phyloP scores from a whole-genome alignment of 331 rosid genomes.

The Phaseolus coccineus region DNA sequence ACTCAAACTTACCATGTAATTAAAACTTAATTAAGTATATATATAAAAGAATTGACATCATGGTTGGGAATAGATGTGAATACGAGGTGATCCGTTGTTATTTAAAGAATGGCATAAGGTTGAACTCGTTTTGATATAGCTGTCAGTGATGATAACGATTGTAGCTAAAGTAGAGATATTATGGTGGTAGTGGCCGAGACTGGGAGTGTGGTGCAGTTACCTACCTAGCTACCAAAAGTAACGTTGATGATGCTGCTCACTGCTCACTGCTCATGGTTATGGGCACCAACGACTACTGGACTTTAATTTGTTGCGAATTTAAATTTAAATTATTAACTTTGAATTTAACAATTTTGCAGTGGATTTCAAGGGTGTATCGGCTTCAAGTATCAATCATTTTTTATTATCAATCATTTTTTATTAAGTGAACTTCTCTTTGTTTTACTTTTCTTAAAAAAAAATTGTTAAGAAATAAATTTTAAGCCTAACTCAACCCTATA shows the following conservation, averaged over 20 bases:
- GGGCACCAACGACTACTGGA: background rate
- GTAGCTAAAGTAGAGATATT: background rate
- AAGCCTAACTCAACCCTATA: no score
- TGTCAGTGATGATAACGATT: background rate
- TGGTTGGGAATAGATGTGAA: background rate
- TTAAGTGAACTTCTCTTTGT: no score
- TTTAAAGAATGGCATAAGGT: background rate
- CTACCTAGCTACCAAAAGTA: background rate
- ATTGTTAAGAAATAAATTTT: no score
- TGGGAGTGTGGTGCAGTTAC: constrained; percentile 8
- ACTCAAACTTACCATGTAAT: no score
- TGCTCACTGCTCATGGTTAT: background rate
- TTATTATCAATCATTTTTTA: no score
- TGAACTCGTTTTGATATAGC: background rate
- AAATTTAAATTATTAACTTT: background rate
- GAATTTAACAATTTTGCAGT: background rate
- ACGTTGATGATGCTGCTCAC: background rate
- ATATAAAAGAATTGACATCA: no score
- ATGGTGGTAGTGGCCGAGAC: constrained; percentile 1
- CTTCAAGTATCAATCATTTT: no score
- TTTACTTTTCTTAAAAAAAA: no score
- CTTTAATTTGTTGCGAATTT: background rate
- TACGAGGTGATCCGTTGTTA: background rate
- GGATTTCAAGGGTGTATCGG: background rate
- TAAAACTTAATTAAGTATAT: no score